Conservation (phyloP, 2,329 filamentous ascomycete species). For the Lecanicillium sp. region DNA sequence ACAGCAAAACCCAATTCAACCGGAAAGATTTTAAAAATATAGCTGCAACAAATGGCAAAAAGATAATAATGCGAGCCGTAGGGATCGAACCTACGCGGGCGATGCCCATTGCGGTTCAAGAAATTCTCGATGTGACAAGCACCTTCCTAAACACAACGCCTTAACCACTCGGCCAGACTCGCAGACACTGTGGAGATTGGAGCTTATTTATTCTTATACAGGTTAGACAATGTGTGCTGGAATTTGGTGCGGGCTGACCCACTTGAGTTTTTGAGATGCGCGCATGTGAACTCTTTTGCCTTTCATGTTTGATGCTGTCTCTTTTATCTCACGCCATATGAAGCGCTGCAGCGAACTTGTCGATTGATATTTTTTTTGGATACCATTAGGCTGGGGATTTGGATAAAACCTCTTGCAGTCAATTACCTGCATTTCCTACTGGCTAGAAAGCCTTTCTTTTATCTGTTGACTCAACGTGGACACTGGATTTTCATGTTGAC, state of each 20-base stretch:
- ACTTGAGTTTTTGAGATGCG: conserved; percentile 7
- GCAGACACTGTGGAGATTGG: conserved; percentile 10
- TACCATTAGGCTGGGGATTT: too few species aligned
- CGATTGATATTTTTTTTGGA: too few species aligned
- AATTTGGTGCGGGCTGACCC: not conserved
- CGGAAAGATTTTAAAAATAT: conserved; percentile 13
- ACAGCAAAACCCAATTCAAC: not conserved
- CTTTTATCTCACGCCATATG: too few species aligned
- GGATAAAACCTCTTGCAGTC: not conserved
- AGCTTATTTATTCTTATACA: conserved; percentile 1
- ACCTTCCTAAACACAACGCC: conserved; percentile 44
- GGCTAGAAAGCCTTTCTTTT: too few species aligned
- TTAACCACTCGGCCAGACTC: conserved; percentile 48
- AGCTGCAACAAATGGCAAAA: conserved; percentile 10
- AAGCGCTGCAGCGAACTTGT: too few species aligned
- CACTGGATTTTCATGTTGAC: not conserved
- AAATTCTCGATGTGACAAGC: conserved; percentile 7
- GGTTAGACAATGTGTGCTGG: not conserved
- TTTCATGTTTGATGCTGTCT: not conserved
- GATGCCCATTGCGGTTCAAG: conserved; percentile 31
- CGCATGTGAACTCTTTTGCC: too few species aligned
- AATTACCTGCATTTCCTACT: not conserved
- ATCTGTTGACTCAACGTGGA: too few species aligned
- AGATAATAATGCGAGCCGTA: conserved; percentile 30
- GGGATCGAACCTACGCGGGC: conserved; percentile 45